Base-by-base conservation (phyloP, 2,329 filamentous ascomycete genomes). In the Exophiala xenobiotica region DNA sequence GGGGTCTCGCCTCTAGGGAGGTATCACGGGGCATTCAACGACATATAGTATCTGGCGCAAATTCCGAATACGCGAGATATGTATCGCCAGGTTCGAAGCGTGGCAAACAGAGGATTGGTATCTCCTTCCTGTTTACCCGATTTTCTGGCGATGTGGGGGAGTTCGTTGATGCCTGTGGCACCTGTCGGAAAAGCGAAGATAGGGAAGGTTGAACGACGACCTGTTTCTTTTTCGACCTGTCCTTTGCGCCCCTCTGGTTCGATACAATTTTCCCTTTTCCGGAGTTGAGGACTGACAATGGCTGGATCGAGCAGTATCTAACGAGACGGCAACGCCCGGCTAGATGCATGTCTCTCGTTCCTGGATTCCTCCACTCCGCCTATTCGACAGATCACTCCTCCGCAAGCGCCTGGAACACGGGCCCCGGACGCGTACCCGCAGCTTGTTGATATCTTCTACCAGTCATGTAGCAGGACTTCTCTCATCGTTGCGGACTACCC, bases 381-480 rank as follows among this genome's bases (percentile, higher is more conserved):
- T 8, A 51, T 46, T 55, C 53, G 45, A 42, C 18, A 19, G 22
- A 31, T 31, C 27, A 31, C 26, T 16, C 20, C 19, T 46, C 43
- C 38, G 45, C 51, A 56, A 45, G 56, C 56, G 56, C 56, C 55
- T 53, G 48, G 50, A 51, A 51, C 40, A 18, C 38, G 20, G 42
- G 44, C 49, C 51, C 51, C 39, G 44, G 46, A 33, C 44, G 38
- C 31, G 24, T 44, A 23, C 42, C 46, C 29, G 50, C 42, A 47
- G 42, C 12, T n/a, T 20, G n/a, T 20, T 48, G 20, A 11, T 27
- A 51, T 46, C 41, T 46, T 22, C 51, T 46, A 49, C 54, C 54
- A 57, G 27, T 57, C 47, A 57, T 11, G 24, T 46, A 42, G n/a
- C 40, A 19, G 35, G 12, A 40, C 29, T 9, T 12, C 29, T 40